These are phyloP conservation scores for Emergomyces orientalis DNA, from an alignment of 2,329 filamentous ascomycete species.

Conservation along the genomic window DNA sequence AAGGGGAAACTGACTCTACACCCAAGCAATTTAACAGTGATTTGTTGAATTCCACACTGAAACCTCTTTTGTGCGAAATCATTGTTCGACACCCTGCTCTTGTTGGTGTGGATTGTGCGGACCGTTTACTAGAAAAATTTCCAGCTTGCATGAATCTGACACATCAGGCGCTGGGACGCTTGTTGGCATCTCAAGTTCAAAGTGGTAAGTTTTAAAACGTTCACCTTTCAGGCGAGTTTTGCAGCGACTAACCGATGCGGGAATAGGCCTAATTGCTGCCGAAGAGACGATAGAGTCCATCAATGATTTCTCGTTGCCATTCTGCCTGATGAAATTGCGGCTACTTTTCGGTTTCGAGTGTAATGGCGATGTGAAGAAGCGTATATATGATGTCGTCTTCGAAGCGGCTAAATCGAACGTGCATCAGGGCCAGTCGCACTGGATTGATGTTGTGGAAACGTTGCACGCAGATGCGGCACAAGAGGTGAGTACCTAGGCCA, in stretches of 20 bases:
- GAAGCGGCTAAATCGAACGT: conserved; percentile 31
- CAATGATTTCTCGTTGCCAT: conserved; percentile 36
- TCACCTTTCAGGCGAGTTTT: neutral
- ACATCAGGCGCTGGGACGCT: neutral
- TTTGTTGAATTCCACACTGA: conserved; percentile 20
- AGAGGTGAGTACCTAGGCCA: conserved; percentile 20
- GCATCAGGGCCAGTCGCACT: conserved; percentile 27
- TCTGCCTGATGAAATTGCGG: conserved; percentile 36
- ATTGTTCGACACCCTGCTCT: conserved; percentile 27
- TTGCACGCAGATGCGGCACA: conserved; percentile 31
- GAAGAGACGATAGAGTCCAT: conserved; percentile 30
- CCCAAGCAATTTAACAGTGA: conserved; percentile 5
- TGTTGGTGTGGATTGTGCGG: conserved; percentile 23
- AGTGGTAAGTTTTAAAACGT: neutral
- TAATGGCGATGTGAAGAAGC: conserved; percentile 19
- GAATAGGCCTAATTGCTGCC: conserved; percentile 22
- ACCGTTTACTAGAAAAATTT: conserved; percentile 23
- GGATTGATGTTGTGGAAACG: conserved; percentile 32
- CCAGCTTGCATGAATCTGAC: conserved; percentile 19
- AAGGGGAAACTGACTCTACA: neutral
- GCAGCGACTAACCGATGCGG: neutral
- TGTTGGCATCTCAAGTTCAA: neutral
- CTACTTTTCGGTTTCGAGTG: conserved; percentile 29
- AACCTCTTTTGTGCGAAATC: conserved; percentile 26
- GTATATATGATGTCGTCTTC: conserved; percentile 34